A percentile compares a stretch with the other conserved stretches of the same genome.
Conservation (phyloP, 768 basidiomycete genomes). For the Suillus subaureus region DNA sequence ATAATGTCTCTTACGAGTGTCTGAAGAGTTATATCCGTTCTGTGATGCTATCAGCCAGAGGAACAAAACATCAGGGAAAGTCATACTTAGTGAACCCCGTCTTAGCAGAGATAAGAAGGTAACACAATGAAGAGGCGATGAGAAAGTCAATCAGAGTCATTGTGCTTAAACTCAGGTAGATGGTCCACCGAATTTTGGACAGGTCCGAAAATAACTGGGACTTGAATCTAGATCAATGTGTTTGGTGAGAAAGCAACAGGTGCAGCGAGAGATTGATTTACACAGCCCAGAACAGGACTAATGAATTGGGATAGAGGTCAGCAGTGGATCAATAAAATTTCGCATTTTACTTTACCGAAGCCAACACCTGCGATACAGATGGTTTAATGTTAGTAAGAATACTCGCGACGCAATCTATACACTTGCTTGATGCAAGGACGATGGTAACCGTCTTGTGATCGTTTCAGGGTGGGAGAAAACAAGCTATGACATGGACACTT, state of each 20-base stretch:
- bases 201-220: neutral
- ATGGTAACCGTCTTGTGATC: neutral
- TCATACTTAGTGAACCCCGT: neutral
- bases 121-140: slow-evolving; percentile 2
- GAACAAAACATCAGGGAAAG: neutral
- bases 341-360: neutral
- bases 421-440: neutral
- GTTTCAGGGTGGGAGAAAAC: neutral
- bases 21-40: neutral
- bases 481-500: neutral
- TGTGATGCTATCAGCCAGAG: neutral
- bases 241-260: neutral
- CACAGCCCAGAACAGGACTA: neutral
- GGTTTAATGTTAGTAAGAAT: neutral
- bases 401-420: neutral
- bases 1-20: neutral
- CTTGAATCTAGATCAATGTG: neutral
- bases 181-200: neutral
- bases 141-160: slow-evolving; percentile 37
- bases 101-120: neutral
- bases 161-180: slow-evolving; percentile 24
- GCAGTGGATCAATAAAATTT: neutral
- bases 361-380: neutral
- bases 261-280: neutral
- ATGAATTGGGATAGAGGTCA: neutral